These are phyloP conservation scores for Fusarium oxysporum DNA, from an alignment of 2,329 filamentous ascomycete species.

Conservation along the genomic window DNA sequence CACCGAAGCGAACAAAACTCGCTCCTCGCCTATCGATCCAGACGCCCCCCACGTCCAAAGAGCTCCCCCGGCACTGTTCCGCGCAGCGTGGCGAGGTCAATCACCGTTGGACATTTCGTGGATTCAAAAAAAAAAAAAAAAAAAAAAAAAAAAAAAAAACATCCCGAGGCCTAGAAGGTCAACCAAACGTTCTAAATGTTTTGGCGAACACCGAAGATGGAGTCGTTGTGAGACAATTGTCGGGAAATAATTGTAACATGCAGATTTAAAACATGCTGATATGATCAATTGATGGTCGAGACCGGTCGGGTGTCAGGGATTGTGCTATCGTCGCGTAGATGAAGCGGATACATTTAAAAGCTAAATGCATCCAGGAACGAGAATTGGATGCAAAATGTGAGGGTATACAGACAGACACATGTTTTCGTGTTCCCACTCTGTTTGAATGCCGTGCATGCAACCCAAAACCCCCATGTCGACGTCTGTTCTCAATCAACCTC, in stretches of 20 bases:
- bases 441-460: slow-evolving; percentile 28
- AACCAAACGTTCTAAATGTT: slow-evolving; percentile 9
- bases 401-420: background rate
- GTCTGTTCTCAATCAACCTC: slow-evolving; percentile 13
- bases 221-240: background rate
- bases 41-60: background rate
- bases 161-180: slow-evolving; percentile 15
- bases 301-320: background rate
- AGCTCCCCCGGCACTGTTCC: slow-evolving; percentile 15
- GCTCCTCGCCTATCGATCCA: slow-evolving; percentile 36
- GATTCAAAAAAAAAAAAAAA: background rate
- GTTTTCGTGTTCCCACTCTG: slow-evolving; percentile 1
- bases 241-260: slow-evolving; percentile 1
- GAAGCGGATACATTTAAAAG: background rate
- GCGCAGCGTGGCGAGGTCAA: slow-evolving; percentile 6
- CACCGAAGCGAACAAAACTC: slow-evolving; percentile 22
- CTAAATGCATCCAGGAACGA: background rate
- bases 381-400: slow-evolving; percentile 6
- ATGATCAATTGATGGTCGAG: slow-evolving; percentile 9
- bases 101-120: background rate
- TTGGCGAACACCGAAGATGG: slow-evolving; percentile 24
- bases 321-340: background rate
- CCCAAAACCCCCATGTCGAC: slow-evolving; percentile 13
- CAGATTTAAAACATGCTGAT: slow-evolving; percentile 4
- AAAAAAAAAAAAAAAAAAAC: background rate